Percentiles rank a stretch among this genome's conserved stretches.
phyloP scores from a whole-genome alignment of 805 yeast genomes.

The Saturnispora besseyi region DNA sequence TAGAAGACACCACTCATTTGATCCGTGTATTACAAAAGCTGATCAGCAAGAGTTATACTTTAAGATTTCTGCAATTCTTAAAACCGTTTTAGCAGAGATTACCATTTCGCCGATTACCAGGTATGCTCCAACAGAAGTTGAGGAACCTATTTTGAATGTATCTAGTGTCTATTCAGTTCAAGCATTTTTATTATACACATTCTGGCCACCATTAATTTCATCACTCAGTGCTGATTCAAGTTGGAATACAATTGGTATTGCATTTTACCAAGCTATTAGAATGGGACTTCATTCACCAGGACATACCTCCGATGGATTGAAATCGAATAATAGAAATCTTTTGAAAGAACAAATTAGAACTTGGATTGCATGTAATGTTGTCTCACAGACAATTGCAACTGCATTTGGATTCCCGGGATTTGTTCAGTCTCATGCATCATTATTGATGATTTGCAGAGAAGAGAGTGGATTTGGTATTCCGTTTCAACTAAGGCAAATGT shows the following conservation, averaged over 20 bases:
- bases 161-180: constrained; percentile 92
- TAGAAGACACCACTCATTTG: constrained; percentile 43
- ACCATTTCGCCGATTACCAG: constrained; percentile 86
- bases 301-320: constrained; percentile 39
- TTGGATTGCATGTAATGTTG: constrained; percentile 90
- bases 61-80: constrained; percentile 58
- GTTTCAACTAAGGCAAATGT: constrained; percentile 58
- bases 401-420: constrained; percentile 94
- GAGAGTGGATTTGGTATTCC: constrained; percentile 43
- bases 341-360: constrained; percentile 76
- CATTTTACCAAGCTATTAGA: constrained; percentile 84
- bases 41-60: constrained; percentile 38
- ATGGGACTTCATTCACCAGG: constrained; percentile 87
- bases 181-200: constrained; percentile 77
- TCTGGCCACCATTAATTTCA: constrained; percentile 95
- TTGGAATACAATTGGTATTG: constrained; percentile 92
- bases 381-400: constrained; percentile 82
- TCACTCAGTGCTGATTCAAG: constrained; percentile 92
- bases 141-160: constrained; percentile 76
- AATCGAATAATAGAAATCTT: constrained; percentile 36
- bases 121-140: constrained; percentile 67
- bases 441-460: constrained; percentile 44
- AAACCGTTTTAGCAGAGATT: constrained; percentile 73
- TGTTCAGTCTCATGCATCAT: constrained; percentile 71
- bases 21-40: constrained; percentile 16